phyloP scores from a whole-genome alignment of 257 asterid genomes.

The Haberlea rhodopensis region DNA sequence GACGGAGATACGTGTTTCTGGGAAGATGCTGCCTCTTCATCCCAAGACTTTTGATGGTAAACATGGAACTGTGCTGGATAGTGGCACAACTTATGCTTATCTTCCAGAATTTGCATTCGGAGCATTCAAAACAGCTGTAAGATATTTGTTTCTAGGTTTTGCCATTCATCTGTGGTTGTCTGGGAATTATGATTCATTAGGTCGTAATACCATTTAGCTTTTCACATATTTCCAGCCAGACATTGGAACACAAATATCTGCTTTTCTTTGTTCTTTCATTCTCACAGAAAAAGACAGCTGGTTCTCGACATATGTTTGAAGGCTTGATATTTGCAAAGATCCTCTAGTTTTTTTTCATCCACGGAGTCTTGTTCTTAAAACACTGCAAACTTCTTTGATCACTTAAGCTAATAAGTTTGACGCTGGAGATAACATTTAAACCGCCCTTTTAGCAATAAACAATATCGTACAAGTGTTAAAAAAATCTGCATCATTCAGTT shows the following conservation, averaged over 20 bases:
- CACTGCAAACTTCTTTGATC: background rate
- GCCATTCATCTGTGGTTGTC: conserved; percentile 18
- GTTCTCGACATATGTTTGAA: background rate
- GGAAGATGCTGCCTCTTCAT: conserved; percentile 68
- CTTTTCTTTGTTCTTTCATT: conserved; percentile 4
- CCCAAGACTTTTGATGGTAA: conserved; percentile 76
- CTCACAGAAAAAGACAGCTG: background rate
- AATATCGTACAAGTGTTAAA: background rate
- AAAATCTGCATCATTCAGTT: background rate
- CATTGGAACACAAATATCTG: background rate
- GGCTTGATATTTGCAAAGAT: background rate
- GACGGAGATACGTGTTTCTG: conserved; percentile 94
- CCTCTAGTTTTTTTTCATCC: background rate
- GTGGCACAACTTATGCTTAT: conserved; percentile 98
- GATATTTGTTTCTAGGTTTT: conserved; percentile 34
- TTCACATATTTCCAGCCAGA: background rate
- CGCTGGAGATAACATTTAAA: background rate
- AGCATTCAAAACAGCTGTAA: conserved; percentile 83
- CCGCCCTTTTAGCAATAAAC: background rate
- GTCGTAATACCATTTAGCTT: background rate
- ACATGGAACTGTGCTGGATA: conserved; percentile 91
- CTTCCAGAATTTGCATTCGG: conserved; percentile 87
- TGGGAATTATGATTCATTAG: background rate
- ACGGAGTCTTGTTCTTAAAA: background rate
- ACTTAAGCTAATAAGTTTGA: background rate